A percentile compares a stretch with the other conserved stretches of the same genome.
These are phyloP conservation scores for Lachnellula arida DNA, from an alignment of 2,329 filamentous ascomycete species.

Conservation along the genomic window DNA sequence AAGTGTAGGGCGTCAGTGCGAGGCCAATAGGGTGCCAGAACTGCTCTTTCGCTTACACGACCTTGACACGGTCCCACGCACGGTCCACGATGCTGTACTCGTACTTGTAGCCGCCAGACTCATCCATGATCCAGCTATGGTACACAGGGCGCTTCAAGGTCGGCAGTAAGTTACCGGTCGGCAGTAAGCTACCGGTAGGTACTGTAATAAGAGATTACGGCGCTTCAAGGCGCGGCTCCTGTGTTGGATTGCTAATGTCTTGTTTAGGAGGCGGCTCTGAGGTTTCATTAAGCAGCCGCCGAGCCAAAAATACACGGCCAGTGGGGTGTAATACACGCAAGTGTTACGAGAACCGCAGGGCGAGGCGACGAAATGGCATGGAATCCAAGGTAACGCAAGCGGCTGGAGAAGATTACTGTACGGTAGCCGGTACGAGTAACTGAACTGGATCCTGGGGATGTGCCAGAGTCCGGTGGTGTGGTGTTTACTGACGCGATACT, in stretches of 20 bases:
- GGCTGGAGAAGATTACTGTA: constrained; percentile 1
- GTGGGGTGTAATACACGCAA: background rate
- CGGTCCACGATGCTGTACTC: no score
- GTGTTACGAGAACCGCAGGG: background rate
- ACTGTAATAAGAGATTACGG: constrained; percentile 18
- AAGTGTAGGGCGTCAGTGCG: background rate
- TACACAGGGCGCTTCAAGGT: constrained; percentile 21
- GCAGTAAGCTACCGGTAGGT: no score
- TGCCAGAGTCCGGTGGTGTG: no score
- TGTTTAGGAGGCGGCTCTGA: background rate
- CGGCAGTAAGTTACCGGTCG: constrained; percentile 22
- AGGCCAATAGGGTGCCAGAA: constrained; percentile 19
- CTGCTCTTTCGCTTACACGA: constrained; percentile 23
- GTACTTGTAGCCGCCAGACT: constrained; percentile 23
- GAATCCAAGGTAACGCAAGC: background rate
- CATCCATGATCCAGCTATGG: constrained; percentile 8
- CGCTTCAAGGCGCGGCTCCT: constrained; percentile 17
- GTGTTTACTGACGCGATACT: no score
- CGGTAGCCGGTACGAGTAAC: no score
- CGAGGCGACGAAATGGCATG: background rate
- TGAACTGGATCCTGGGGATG: no score
- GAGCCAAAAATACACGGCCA: constrained; percentile 14
- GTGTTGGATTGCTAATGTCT: background rate
- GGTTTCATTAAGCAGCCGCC: constrained; percentile 11
- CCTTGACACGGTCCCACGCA: constrained; percentile 20